A percentile compares a stretch with the other conserved stretches of the same genome.
Conservation (phyloP, 2,329 filamentous ascomycete species). For the Dothiorella sarmentorum region DNA sequence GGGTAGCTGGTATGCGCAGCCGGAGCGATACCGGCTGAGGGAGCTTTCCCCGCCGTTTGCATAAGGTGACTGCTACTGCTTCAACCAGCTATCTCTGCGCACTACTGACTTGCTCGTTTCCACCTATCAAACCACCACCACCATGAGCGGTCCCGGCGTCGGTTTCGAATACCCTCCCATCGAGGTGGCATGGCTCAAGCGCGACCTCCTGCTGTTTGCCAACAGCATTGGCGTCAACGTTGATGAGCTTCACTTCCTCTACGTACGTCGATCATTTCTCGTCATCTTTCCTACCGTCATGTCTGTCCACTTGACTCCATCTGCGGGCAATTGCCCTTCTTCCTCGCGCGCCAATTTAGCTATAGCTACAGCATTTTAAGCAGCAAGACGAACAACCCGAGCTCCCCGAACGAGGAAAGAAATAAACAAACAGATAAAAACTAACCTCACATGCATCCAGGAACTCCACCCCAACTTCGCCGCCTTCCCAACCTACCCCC, state of each 20-base stretch:
- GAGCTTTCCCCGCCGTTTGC: slow-evolving; percentile 3
- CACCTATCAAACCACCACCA: neutral
- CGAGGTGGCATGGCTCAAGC: slow-evolving; percentile 80
- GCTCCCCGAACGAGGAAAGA: too few relatives aligned
- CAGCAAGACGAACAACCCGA: too few relatives aligned
- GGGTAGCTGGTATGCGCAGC: neutral
- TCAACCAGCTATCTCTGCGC: too few relatives aligned
- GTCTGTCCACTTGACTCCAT: neutral
- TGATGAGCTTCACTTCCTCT: slow-evolving; percentile 92
- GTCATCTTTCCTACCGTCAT: neutral
- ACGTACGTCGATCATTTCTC: slow-evolving; percentile 52
- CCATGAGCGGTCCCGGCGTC: slow-evolving; percentile 46
- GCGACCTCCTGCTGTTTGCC: slow-evolving; percentile 85
- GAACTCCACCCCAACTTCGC: slow-evolving; percentile 84
- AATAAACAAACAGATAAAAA: too few relatives aligned
- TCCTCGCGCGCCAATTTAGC: too few relatives aligned
- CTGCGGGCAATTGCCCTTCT: too few relatives aligned
- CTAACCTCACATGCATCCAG: too few relatives aligned
- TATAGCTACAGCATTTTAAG: too few relatives aligned
- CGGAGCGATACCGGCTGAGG: slow-evolving; percentile 9
- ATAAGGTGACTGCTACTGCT: too few relatives aligned
- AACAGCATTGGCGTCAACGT: slow-evolving; percentile 79
- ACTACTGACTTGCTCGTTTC: neutral
- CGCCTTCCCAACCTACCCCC: slow-evolving; percentile 84
- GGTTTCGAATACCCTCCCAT: slow-evolving; percentile 77